These are phyloP conservation scores for Acer campestre DNA, from an alignment of 345 rosid genomes.

Conservation along the genomic window DNA sequence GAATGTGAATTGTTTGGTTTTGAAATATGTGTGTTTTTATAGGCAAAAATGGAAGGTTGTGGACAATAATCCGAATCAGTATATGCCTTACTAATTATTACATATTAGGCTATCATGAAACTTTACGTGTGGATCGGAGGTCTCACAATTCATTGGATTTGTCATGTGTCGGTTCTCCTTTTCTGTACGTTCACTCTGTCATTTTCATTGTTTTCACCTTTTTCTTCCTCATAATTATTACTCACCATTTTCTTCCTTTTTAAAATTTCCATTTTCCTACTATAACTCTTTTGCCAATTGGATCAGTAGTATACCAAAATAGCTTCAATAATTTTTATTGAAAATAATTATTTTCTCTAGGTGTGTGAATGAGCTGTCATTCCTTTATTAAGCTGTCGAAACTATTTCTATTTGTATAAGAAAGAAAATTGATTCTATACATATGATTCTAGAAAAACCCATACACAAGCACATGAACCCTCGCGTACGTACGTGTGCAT, in stretches of 20 bases:
- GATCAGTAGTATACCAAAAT: no score
- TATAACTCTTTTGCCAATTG: not conserved
- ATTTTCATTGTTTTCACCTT: not conserved
- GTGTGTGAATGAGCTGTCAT: no score
- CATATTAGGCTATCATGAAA: not conserved
- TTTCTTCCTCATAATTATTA: not conserved
- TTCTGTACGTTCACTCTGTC: not conserved
- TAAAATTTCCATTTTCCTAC: no score
- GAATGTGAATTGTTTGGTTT: not conserved
- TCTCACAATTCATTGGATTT: not conserved
- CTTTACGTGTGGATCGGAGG: conserved; percentile 6
- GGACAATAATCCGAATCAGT: not conserved
- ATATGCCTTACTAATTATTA: not conserved
- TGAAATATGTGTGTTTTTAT: conserved; percentile 13
- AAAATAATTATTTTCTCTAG: no score
- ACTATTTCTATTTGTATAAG: no score
- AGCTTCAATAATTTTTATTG: no score
- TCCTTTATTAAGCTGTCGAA: no score
- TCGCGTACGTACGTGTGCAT: no score
- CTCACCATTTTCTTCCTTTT: not conserved
- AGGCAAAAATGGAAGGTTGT: conserved; percentile 18
- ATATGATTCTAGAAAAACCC: no score
- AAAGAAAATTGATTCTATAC: no score
- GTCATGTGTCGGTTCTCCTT: not conserved
- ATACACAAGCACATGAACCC: no score